These are phyloP conservation scores for Sutorius eximius DNA, from an alignment of 1,284 basidiomycete species.

Conservation along the genomic window DNA sequence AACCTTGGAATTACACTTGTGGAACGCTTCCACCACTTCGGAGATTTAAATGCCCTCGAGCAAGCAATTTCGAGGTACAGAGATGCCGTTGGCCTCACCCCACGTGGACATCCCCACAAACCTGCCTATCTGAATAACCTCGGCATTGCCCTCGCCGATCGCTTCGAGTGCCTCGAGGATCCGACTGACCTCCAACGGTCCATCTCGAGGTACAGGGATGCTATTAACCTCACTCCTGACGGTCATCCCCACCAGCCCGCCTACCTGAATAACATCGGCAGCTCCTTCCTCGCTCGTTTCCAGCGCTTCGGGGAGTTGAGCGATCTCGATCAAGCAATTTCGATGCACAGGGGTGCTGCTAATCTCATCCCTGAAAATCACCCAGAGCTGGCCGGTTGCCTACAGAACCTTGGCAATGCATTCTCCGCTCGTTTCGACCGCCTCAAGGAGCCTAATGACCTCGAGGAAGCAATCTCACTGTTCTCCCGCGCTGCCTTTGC, in stretches of 20 bases:
- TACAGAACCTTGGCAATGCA: not conserved
- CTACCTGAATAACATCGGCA: not conserved
- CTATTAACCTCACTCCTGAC: not conserved
- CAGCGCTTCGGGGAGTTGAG: not conserved
- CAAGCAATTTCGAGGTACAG: not conserved
- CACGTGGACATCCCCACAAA: not conserved
- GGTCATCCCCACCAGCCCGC: not conserved
- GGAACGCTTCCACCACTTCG: no score
- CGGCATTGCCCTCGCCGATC: not conserved
- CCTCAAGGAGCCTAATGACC: not conserved
- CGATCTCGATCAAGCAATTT: not conserved
- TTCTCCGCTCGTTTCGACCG: not conserved
- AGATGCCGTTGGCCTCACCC: not conserved
- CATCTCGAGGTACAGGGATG: not conserved
- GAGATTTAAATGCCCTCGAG: no score
- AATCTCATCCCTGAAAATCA: not conserved
- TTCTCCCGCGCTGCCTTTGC: not conserved
- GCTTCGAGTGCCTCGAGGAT: not conserved
- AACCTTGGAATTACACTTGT: no score
- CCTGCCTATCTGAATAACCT: not conserved
- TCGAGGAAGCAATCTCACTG: not conserved
- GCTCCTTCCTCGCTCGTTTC: not conserved
- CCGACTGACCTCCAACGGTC: constrained; percentile 2
- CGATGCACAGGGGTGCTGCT: no score
- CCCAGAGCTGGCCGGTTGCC: no score